A percentile compares a stretch with the other conserved stretches of the same genome.
phyloP scores from a whole-genome alignment of 2,329 filamentous ascomycete genomes.

The Colletotrichum tropicicola region DNA sequence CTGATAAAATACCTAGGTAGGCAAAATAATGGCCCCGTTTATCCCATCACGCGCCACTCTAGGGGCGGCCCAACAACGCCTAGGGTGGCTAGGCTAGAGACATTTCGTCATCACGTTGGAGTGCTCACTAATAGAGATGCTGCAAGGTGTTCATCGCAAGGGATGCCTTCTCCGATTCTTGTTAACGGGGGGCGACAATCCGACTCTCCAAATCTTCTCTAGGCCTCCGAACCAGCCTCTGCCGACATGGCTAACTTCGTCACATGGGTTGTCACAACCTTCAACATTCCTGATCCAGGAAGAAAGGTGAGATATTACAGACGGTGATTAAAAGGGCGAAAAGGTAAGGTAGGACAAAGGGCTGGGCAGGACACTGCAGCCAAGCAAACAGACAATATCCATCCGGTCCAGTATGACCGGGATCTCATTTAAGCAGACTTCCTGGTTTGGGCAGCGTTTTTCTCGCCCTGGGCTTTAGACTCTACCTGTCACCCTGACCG shows the following conservation, averaged over 20 bases:
- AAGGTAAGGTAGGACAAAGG: slow-evolving; percentile 28
- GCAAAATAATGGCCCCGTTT: slow-evolving; percentile 4
- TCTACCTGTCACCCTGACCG: neutral
- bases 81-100: slow-evolving; percentile 21
- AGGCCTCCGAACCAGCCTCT: neutral
- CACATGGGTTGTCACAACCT: slow-evolving; percentile 5
- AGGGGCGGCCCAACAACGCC: neutral
- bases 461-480: slow-evolving; percentile 20
- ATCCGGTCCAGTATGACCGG: slow-evolving; percentile 14
- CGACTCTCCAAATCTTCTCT: neutral
- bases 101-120: slow-evolving; percentile 21
- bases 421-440: neutral
- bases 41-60: slow-evolving; percentile 22
- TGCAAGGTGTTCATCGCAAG: neutral
- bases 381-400: slow-evolving; percentile 16
- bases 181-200: neutral
- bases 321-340: slow-evolving; percentile 20
- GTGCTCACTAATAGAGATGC: too few relatives aligned
- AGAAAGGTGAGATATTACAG: neutral
- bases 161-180: neutral
- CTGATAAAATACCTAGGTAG: slow-evolving; percentile 1
- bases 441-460: neutral
- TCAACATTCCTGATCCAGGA: neutral
- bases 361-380: slow-evolving; percentile 31
- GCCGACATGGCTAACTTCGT: neutral